These are phyloP conservation scores for Solanum chaucha DNA, from an alignment of 257 asterid genomes.

Conservation along the genomic window DNA sequence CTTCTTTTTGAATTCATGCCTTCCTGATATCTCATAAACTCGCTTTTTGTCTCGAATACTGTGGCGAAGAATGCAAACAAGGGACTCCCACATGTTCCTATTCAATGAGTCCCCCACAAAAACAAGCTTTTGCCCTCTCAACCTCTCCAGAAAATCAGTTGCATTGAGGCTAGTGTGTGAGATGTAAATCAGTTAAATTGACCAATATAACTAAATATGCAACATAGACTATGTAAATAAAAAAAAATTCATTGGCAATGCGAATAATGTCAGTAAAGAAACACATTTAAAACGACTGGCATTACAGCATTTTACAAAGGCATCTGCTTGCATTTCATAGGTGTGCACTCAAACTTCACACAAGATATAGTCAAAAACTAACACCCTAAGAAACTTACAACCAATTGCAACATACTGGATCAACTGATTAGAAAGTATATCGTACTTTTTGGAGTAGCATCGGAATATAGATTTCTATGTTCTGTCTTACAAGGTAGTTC, in stretches of 20 bases:
- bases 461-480: neutral
- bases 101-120: constrained; percentile 90
- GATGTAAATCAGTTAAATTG: neutral
- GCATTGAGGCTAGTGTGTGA: constrained; percentile 48
- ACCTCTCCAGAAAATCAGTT: constrained; percentile 80
- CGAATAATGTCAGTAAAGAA: neutral
- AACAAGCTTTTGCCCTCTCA: constrained; percentile 64
- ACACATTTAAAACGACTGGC: neutral
- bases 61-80: constrained; percentile 75
- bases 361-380: neutral
- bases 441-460: neutral
- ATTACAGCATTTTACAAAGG: neutral
- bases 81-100: constrained; percentile 99
- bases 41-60: constrained; percentile 53
- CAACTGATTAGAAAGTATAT: neutral
- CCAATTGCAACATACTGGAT: neutral
- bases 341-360: neutral
- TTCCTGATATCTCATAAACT: constrained; percentile 83
- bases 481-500: neutral
- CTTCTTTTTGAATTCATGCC: constrained; percentile 78
- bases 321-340: neutral
- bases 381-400: neutral
- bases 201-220: neutral
- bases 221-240: neutral
- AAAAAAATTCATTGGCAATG: neutral